Evolutionary conservation across 768 basidiomycete genomes (phyloP).

Genomic region (Suillus subalutaceus): DNA sequence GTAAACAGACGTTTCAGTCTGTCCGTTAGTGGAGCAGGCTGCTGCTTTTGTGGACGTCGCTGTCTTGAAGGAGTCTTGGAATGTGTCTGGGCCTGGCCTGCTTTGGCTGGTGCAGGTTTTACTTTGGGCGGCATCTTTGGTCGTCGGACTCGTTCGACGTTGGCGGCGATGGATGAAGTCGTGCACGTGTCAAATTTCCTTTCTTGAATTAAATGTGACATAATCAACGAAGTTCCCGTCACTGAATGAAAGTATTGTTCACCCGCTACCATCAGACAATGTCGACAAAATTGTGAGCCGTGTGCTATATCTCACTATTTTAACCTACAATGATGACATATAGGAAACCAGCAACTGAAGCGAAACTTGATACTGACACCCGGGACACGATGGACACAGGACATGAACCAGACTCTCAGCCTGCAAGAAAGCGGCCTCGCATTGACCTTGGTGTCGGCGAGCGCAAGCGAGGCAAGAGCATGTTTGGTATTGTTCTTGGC

Average conservation of each 20-base stretch:
- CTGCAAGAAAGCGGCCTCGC: conserved; percentile 70
- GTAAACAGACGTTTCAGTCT: conserved; percentile 65
- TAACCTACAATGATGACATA: neutral
- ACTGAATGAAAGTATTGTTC: neutral
- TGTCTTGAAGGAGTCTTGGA: conserved; percentile 13
- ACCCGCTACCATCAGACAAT: conserved; percentile 1
- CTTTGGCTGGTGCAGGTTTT: conserved; percentile 10
- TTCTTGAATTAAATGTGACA: conserved; percentile 4
- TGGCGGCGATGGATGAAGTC: neutral
- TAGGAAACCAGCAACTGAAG: conserved; percentile 16
- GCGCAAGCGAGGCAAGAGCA: conserved; percentile 83
- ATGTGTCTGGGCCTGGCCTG: conserved; percentile 6
- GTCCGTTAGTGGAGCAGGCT: conserved; percentile 25
- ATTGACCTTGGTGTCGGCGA: conserved; percentile 70
- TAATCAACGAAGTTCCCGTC: neutral
- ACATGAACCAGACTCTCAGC: conserved; percentile 43
- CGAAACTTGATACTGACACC: conserved; percentile 28
- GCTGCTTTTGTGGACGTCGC: conserved; percentile 15
- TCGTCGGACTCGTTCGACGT: neutral
- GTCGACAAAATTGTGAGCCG: conserved; percentile 2
- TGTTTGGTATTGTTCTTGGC: conserved; percentile 83
- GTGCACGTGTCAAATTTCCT: conserved; percentile 7
- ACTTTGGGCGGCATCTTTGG: conserved; percentile 26
- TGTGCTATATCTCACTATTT: neutral
- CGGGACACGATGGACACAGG: conserved; percentile 40